Evolutionary conservation across 2,329 filamentous ascomycete genomes (phyloP), one percentile per base, ranked within the genome.

Genomic region (Alternaria sp.): DNA sequence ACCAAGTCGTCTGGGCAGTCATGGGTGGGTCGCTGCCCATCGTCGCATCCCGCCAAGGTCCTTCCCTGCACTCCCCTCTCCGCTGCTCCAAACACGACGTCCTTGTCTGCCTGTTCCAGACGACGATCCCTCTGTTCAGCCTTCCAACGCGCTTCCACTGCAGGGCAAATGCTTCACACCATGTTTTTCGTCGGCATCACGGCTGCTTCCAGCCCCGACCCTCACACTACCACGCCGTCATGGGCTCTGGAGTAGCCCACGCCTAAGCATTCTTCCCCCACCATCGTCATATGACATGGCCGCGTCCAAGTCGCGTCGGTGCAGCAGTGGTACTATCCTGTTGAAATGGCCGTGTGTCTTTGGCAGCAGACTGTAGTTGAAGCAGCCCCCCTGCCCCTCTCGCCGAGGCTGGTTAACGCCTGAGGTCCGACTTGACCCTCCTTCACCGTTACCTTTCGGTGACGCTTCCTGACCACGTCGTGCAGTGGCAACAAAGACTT

Each of bases 11-110:
- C 53, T 56, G 57, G 57, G 51, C 57, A 59, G 57, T 44, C 51
- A 51, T 48, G 57, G 30, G 49, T 54, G 57, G 51, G 51, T 49
- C 57, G 34, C 51, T 45, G 57, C 45, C 57, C 41, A 25, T 51
- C 45, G 58, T 52, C 53, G 54, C 58, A 60, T 32, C 38, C 57
- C 46, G 53, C 58, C 58, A 50, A 60, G 53, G 38, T 25, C 38
- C 36, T 38, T 34, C 58, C 46, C 57, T 54, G 41, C 34, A 22
- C 20, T 27, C 16, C 34, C 11, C 41, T 30, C 38, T 32, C 20
- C 40, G 51, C 38, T 18, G 6, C 12, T 12, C 51, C 51, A 54
- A 44, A 25, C 51, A 53, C 50, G 50, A 38, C 50, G 50, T 38
- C 25, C 25, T 50, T 14, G 46, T 50, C 30, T 25, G 46, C 30